phyloP scores from a whole-genome alignment of 345 rosid genomes.

The Clausena lansium region DNA sequence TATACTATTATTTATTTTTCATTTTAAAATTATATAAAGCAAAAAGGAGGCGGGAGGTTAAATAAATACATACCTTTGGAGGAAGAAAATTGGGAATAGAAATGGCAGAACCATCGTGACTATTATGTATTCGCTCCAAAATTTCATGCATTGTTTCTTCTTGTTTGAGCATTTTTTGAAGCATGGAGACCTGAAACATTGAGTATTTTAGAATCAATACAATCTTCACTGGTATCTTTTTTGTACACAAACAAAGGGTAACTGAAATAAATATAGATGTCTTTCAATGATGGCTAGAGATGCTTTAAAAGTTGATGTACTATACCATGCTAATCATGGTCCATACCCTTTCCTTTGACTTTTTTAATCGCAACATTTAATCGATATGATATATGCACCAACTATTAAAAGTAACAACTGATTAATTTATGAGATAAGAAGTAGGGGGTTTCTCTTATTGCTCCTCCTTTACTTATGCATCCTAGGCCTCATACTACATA shows the following conservation, averaged over 20 bases:
- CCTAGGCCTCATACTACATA: background rate
- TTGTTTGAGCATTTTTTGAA: conserved; percentile 73
- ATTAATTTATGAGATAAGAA: background rate
- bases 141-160: conserved; percentile 77
- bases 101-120: conserved; percentile 39
- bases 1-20: no score
- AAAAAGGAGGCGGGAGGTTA: background rate
- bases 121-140: conserved; percentile 51
- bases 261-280: background rate
- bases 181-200: conserved; percentile 52
- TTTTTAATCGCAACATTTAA: no score
- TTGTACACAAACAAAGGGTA: background rate
- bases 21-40: no score
- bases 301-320: background rate
- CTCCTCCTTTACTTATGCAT: no score
- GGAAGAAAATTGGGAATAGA: conserved; percentile 70
- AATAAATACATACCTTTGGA: conserved; percentile 53
- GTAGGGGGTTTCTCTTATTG: background rate
- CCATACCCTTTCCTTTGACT: background rate
- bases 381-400: background rate
- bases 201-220: background rate
- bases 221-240: background rate
- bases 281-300: background rate
- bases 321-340: background rate
- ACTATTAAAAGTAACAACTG: background rate